Evolutionary conservation across 2,329 filamentous ascomycete species (phyloP).

Genomic region (Trichocomaceae sp.): DNA sequence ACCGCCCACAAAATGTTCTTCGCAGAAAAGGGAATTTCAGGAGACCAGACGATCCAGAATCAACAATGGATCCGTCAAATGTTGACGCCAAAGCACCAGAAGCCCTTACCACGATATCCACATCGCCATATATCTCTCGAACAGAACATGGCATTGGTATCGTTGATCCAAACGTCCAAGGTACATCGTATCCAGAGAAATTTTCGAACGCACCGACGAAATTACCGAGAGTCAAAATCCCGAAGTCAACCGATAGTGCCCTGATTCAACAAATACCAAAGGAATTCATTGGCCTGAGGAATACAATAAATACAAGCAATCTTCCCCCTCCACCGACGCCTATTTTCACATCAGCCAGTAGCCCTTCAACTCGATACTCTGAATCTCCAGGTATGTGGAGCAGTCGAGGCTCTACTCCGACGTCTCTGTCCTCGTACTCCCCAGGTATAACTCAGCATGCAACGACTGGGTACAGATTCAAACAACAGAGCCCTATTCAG

Average conservation of each 20-base stretch:
- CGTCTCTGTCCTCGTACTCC: slow-evolving; percentile 45
- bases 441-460: slow-evolving; percentile 39
- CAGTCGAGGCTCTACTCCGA: slow-evolving; percentile 44
- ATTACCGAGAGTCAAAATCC: slow-evolving; percentile 15
- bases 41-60: slow-evolving; percentile 25
- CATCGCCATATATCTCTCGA: background rate
- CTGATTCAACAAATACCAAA: slow-evolving; percentile 24
- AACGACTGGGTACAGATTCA: slow-evolving; percentile 30
- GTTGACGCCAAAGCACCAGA: background rate
- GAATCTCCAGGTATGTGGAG: slow-evolving; percentile 43
- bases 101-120: background rate
- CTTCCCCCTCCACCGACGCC: slow-evolving; percentile 35
- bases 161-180: slow-evolving; percentile 2
- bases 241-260: slow-evolving; percentile 15
- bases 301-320: slow-evolving; percentile 28
- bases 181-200: background rate
- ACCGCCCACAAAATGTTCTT: slow-evolving; percentile 34
- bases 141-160: slow-evolving; percentile 13
- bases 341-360: slow-evolving; percentile 34
- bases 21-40: slow-evolving; percentile 34
- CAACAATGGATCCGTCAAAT: background rate
- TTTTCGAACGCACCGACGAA: slow-evolving; percentile 13
- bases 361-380: slow-evolving; percentile 42
- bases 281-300: slow-evolving; percentile 35
- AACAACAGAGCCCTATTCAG: slow-evolving; percentile 22